phyloP scores from a whole-genome alignment of 2,329 filamentous ascomycete species.

The Penicillium polonicum region DNA sequence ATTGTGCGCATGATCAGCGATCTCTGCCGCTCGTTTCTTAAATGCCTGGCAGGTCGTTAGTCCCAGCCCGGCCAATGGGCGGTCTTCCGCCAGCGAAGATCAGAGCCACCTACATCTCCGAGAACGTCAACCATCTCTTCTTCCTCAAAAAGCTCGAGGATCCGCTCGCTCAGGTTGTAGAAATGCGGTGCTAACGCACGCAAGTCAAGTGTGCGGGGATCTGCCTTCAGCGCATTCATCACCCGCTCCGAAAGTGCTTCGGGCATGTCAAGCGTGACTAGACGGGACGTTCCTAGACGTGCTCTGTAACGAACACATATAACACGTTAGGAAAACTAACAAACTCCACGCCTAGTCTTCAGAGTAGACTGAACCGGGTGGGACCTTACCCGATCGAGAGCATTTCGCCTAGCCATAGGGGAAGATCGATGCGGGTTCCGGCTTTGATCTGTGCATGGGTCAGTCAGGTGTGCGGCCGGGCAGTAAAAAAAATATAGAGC shows the following conservation, averaged over 20 bases:
- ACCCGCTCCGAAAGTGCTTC: conserved; percentile 74
- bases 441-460: conserved; percentile 63
- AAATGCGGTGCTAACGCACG: conserved; percentile 82
- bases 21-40: conserved; percentile 74
- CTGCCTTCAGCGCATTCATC: conserved; percentile 84
- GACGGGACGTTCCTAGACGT: conserved; percentile 51
- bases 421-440: conserved; percentile 76
- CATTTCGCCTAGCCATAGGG: conserved; percentile 93
- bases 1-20: conserved; percentile 87
- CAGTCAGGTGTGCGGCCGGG: not conserved
- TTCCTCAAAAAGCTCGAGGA: conserved; percentile 89
- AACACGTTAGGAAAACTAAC: not conserved
- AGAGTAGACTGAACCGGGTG: not conserved
- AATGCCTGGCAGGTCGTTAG: conserved; percentile 60
- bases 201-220: conserved; percentile 80
- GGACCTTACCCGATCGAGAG: conserved; percentile 55
- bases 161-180: conserved; percentile 78
- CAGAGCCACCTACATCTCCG: conserved; percentile 45
- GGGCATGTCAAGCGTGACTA: conserved; percentile 80
- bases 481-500: not conserved
- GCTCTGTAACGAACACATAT: conserved; percentile 29
- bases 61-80: not conserved
- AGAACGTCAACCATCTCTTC: conserved; percentile 74
- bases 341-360: not conserved
- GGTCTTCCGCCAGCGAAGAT: not conserved